Conservation (phyloP, 345 rosid genomes). For the Arabis hirsuta region DNA sequence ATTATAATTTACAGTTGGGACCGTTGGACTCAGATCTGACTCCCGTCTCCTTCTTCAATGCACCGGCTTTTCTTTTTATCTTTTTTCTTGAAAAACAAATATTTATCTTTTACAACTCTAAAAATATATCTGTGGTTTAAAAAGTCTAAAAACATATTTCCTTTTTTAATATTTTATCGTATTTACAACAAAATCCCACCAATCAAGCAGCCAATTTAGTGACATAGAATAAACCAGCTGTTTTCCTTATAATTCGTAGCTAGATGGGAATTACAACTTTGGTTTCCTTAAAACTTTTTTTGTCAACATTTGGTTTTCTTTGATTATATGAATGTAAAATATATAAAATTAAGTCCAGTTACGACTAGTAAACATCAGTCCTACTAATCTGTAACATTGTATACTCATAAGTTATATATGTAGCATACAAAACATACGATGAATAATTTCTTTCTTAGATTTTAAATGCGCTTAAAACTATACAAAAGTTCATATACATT, state of each 20-base stretch:
- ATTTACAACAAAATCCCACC: background rate
- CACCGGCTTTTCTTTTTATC: conserved; percentile 38
- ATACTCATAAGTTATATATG: too few species aligned
- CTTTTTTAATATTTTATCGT: background rate
- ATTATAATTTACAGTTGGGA: conserved; percentile 42
- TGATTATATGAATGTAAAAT: background rate
- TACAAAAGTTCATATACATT: background rate
- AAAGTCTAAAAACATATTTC: background rate
- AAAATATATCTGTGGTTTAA: background rate
- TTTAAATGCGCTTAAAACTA: background rate
- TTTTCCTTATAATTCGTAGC: background rate
- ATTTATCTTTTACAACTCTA: background rate
- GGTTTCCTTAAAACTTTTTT: too few species aligned
- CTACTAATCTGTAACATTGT: background rate
- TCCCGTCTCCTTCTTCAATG: conserved; percentile 41
- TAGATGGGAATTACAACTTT: background rate
- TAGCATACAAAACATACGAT: background rate
- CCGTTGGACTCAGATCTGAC: conserved; percentile 39
- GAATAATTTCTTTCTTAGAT: background rate
- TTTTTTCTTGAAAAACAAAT: background rate
- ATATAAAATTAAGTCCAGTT: background rate
- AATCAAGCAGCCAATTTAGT: background rate
- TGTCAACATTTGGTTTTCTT: background rate
- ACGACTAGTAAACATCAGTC: background rate
- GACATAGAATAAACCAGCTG: background rate